A percentile compares a stretch with the other conserved stretches of the same genome.
These are phyloP conservation scores for Cyathus striatus DNA, from an alignment of 768 basidiomycete species.

Conservation along the genomic window DNA sequence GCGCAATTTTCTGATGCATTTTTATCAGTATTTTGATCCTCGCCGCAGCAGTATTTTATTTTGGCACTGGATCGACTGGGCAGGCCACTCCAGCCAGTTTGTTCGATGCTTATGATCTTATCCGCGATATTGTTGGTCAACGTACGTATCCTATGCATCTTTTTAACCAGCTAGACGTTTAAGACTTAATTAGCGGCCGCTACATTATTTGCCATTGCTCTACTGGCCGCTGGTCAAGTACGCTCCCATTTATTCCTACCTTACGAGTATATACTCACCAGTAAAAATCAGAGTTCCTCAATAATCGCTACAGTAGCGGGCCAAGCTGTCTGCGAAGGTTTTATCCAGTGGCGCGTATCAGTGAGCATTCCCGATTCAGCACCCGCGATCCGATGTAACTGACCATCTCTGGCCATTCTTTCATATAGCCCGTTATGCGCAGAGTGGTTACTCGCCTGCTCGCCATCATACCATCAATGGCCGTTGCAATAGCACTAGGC, in stretches of 20 bases:
- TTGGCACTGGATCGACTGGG: constrained; percentile 23
- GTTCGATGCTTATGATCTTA: constrained; percentile 79
- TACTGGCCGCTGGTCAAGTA: constrained; percentile 80
- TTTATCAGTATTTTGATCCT: constrained; percentile 68
- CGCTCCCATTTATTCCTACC: constrained; percentile 2
- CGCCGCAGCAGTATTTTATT: constrained; percentile 77
- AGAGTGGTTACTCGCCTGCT: constrained; percentile 80
- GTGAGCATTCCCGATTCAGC: constrained; percentile 30
- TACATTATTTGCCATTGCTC: constrained; percentile 81
- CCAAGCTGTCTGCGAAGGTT: constrained; percentile 88
- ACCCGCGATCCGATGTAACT: constrained; percentile 1
- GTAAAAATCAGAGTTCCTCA: constrained; percentile 57
- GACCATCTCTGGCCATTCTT: not conserved
- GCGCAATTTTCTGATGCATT: not conserved
- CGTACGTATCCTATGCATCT: constrained; percentile 31
- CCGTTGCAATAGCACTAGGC: constrained; percentile 72
- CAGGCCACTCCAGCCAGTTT: constrained; percentile 55
- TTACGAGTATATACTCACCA: not conserved
- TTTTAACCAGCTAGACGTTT: not conserved
- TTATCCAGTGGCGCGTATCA: constrained; percentile 81
- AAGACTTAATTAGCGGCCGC: constrained; percentile 71
- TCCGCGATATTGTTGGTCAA: constrained; percentile 61
- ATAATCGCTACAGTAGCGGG: constrained; percentile 88
- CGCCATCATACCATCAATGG: constrained; percentile 77
- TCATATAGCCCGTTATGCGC: constrained; percentile 59